Evolutionary conservation across 78 protist species (phyloP).

Genomic region (Planoprotostelium fungivorum): DNA sequence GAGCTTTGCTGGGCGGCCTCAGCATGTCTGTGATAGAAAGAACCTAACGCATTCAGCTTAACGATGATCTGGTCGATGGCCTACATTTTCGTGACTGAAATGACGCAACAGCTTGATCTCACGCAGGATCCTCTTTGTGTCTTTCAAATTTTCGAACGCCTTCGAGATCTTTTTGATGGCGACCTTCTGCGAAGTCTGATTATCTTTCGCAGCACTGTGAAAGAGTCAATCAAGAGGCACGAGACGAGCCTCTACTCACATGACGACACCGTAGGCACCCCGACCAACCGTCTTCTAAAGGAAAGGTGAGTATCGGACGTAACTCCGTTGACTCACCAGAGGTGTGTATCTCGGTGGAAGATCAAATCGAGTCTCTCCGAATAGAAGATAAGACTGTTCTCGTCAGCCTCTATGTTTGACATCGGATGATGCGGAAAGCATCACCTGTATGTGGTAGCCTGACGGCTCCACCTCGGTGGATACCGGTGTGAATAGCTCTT

Average conservation of each 20-base stretch:
- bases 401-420: not conserved
- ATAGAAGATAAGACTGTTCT: not conserved
- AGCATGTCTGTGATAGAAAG: slow-evolving; percentile 37
- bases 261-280: slow-evolving; percentile 61
- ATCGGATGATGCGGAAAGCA: not conserved
- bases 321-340: not conserved
- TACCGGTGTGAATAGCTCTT: not conserved
- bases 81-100: slow-evolving; percentile 74
- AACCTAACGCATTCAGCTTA: not conserved
- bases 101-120: slow-evolving; percentile 86
- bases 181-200: slow-evolving; percentile 30
- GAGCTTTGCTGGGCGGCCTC: slow-evolving; percentile 16
- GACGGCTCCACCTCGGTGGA: not conserved
- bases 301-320: not conserved
- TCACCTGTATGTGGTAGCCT: not conserved
- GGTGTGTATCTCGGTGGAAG: not conserved
- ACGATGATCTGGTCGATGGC: not conserved
- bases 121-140: slow-evolving; percentile 92
- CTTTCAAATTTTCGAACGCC: slow-evolving; percentile 85
- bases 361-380: not conserved
- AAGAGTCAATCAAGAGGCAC: not conserved
- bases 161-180: slow-evolving; percentile 93
- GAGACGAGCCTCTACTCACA: slow-evolving; percentile 4
- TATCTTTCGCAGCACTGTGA: slow-evolving; percentile 27
- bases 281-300: slow-evolving; percentile 16